phyloP scores from a whole-genome alignment of 495 filamentous ascomycete species.

The Lasiosphaeria hispida region DNA sequence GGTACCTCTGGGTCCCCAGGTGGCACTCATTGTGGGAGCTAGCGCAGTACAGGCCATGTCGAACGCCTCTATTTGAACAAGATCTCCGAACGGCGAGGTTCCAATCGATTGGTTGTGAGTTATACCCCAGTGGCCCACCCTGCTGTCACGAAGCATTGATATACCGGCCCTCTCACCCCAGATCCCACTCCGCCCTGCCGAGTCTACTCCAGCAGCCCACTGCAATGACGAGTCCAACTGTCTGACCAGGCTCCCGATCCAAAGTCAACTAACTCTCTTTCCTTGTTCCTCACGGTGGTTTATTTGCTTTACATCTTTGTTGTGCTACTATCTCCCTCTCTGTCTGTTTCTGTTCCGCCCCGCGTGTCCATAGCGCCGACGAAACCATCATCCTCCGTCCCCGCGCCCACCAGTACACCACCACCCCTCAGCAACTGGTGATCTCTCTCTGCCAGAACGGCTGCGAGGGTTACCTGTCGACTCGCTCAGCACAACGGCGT shows the following conservation, averaged over 20 bases:
- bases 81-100: constrained; percentile 22
- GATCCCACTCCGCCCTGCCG: constrained; percentile 11
- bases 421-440: not conserved
- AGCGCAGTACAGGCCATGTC: constrained; percentile 10
- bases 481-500: constrained; percentile 1
- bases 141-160: constrained; percentile 22
- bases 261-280: not conserved
- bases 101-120: constrained; percentile 27
- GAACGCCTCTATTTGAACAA: constrained; percentile 25
- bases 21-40: constrained; percentile 4
- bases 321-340: not conserved
- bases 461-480: not conserved
- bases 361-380: too few relatives aligned
- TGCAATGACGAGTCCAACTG: constrained; percentile 11
- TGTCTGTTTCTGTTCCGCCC: too few relatives aligned
- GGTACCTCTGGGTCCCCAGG: constrained; percentile 8
- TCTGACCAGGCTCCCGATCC: constrained; percentile 3
- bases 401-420: not conserved
- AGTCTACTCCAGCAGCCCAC: constrained; percentile 11
- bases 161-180: constrained; percentile 19
- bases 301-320: not conserved
- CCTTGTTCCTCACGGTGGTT: not conserved
- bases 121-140: constrained; percentile 16
- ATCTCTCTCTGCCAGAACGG: not conserved
- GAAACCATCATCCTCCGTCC: not conserved